Evolutionary conservation across 257 asterid species (phyloP).

Genomic region (Solanum gracilifrons): DNA sequence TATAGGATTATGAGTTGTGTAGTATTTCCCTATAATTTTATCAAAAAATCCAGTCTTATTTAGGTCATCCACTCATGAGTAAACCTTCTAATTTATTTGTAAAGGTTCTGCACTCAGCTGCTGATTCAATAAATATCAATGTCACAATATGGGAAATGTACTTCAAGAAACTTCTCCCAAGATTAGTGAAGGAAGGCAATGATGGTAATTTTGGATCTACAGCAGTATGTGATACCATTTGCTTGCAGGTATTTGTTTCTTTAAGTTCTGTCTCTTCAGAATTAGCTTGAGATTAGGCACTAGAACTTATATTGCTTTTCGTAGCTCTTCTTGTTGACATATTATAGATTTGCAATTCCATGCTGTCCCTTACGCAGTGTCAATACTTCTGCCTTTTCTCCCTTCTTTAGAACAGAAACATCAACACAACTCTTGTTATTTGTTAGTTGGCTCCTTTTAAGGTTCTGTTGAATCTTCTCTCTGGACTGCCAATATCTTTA

Average conservation of each 20-base stretch:
- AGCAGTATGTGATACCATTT: conserved; percentile 71
- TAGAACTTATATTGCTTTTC: background rate
- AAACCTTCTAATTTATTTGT: background rate
- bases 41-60: background rate
- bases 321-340: background rate
- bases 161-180: conserved; percentile 67
- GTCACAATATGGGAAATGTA: conserved; percentile 71
- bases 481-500: background rate
- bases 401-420: background rate
- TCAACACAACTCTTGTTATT: background rate
- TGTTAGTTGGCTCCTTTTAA: background rate
- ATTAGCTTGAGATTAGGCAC: background rate
- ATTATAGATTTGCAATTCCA: background rate
- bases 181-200: conserved; percentile 65
- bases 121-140: conserved; percentile 72
- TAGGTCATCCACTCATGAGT: background rate
- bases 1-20: background rate
- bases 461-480: background rate
- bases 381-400: background rate
- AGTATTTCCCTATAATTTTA: background rate
- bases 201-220: conserved; percentile 89
- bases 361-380: background rate
- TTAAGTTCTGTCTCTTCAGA: background rate
- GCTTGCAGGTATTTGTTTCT: conserved; percentile 65
- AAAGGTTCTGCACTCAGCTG: conserved; percentile 75